phyloP scores from a whole-genome alignment of 352 stramenopile species.

The Phytophthora crassamura region DNA sequence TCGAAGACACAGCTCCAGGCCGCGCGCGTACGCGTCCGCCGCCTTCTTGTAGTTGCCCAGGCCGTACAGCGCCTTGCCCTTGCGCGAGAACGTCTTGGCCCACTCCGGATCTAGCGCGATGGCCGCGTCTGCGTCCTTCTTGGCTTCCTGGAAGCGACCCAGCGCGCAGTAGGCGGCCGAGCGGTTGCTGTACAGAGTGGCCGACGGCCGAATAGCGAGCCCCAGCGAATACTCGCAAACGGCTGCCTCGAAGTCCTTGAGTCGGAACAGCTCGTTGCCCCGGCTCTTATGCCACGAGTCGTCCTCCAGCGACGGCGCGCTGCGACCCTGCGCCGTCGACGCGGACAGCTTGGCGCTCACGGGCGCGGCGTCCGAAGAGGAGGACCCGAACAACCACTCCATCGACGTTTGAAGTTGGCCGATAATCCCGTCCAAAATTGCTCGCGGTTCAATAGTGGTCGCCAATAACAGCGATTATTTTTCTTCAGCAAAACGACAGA shows the following conservation, averaged over 20 bases:
- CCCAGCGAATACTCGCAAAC: conserved; percentile 70
- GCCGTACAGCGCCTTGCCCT: conserved; percentile 83
- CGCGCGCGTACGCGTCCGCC: conserved; percentile 77
- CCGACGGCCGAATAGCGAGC: conserved; percentile 56
- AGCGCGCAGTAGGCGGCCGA: conserved; percentile 79
- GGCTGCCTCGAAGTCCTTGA: conserved; percentile 59
- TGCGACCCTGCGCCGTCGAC: conserved; percentile 67
- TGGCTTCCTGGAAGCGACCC: conserved; percentile 53
- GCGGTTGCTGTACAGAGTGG: conserved; percentile 82
- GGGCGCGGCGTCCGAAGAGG: conserved; percentile 8
- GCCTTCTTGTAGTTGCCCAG: conserved; percentile 68
- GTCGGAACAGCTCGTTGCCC: conserved; percentile 74
- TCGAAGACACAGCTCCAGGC: conserved; percentile 75
- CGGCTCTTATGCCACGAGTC: conserved; percentile 71
- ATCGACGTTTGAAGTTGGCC: conserved; percentile 28
- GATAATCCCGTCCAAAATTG: too few relatives aligned
- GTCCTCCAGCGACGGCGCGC: conserved; percentile 64
- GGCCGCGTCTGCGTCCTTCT: conserved; percentile 63
- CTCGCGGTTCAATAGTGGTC: too few relatives aligned
- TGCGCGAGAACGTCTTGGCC: conserved; percentile 79
- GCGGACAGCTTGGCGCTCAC: conserved; percentile 56
- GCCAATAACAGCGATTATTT: too few relatives aligned
- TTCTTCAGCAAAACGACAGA: too few relatives aligned
- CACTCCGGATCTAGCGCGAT: conserved; percentile 71
- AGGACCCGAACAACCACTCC: conserved; percentile 70